Conservation (phyloP, 192 early-diverging fungal species). For the Entophlyctis luteolus region DNA sequence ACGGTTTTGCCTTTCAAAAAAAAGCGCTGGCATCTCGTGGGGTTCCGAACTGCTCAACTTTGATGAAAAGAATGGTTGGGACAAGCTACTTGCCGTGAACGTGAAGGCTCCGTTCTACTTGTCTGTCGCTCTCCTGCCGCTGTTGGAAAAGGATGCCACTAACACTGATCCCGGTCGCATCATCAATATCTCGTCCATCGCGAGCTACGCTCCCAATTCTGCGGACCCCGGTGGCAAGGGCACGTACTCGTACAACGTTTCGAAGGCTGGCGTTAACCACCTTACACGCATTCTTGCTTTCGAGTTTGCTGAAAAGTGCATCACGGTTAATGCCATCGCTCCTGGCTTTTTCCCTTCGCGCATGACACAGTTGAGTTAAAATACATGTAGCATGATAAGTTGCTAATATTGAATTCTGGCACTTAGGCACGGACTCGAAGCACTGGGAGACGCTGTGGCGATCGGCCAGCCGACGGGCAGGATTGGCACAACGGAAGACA, state of each 20-base stretch:
- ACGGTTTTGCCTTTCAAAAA: background rate
- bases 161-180: conserved; percentile 61
- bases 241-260: conserved; percentile 41
- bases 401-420: conserved; percentile 50
- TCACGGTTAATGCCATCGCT: conserved; percentile 49
- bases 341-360: conserved; percentile 49
- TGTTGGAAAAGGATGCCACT: conserved; percentile 58
- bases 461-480: conserved; percentile 58
- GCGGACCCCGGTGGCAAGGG: conserved; percentile 38
- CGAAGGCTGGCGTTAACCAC: conserved; percentile 51
- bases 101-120: conserved; percentile 52
- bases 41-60: conserved; percentile 36
- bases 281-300: conserved; percentile 44
- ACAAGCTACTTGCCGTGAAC: conserved; percentile 75
- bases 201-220: conserved; percentile 29
- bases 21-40: conserved; percentile 47
- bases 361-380: conserved; percentile 52
- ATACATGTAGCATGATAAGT: conserved; percentile 65
- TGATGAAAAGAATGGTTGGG: conserved; percentile 54
- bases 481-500: conserved; percentile 78
- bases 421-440: conserved; percentile 6
- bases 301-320: conserved; percentile 30
- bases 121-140: conserved; percentile 46
- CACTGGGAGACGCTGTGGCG: background rate
- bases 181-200: conserved; percentile 77